Percentiles rank a stretch among this genome's conserved stretches.
phyloP scores from a whole-genome alignment of 129 eudicot genomes.

The Flaveria ramosissima region DNA sequence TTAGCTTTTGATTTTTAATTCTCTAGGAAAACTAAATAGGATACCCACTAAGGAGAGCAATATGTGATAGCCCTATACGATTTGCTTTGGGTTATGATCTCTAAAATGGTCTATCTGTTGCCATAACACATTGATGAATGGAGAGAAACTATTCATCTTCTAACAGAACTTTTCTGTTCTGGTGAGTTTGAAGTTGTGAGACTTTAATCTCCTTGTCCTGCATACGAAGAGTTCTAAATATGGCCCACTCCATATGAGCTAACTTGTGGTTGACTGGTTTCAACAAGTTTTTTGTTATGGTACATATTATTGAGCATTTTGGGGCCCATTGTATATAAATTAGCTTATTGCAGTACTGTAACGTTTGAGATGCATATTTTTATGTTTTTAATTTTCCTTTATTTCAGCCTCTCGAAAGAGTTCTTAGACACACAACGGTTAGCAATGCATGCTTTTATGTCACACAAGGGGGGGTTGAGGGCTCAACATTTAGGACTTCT shows the following conservation, averaged over 20 bases:
- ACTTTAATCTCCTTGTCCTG: neutral
- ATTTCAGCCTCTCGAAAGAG: slow-evolving; percentile 60
- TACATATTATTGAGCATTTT: neutral
- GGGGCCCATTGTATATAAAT: neutral
- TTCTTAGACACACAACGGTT: slow-evolving; percentile 60
- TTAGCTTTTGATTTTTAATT: neutral
- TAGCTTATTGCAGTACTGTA: too few species aligned
- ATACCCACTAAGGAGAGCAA: slow-evolving; percentile 3
- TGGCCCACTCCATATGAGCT: neutral
- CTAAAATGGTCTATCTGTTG: slow-evolving; percentile 7
- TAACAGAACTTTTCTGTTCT: neutral
- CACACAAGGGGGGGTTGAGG: slow-evolving; percentile 60
- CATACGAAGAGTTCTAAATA: slow-evolving; percentile 5
- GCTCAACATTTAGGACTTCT: slow-evolving; percentile 70
- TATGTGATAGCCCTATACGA: neutral
- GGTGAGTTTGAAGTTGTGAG: slow-evolving; percentile 8
- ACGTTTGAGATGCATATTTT: slow-evolving; percentile 12
- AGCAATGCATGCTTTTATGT: slow-evolving; percentile 66
- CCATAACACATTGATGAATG: slow-evolving; percentile 13
- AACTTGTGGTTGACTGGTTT: neutral
- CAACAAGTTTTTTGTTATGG: neutral
- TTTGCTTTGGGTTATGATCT: slow-evolving; percentile 13
- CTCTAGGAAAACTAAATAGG: slow-evolving; percentile 9
- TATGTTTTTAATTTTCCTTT: slow-evolving; percentile 12
- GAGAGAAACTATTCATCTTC: slow-evolving; percentile 5